Conservation (phyloP, 768 basidiomycete species). For the Tulasnella sp. region DNA sequence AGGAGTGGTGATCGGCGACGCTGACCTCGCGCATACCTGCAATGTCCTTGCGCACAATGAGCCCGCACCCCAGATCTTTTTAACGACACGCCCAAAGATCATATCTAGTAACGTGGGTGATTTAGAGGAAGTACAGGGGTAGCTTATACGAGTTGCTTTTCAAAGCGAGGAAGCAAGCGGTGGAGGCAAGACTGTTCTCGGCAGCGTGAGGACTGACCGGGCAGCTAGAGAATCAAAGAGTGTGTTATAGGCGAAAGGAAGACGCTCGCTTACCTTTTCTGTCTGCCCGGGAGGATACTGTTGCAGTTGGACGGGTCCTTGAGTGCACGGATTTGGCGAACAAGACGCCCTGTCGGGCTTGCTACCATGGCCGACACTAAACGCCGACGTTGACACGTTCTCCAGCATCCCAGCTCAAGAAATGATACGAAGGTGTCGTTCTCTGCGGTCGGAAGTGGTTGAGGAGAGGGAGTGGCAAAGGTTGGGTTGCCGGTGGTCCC, state of each 20-base stretch:
- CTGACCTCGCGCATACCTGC: neutral
- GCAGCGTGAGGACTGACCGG: no score
- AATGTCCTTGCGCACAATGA: neutral
- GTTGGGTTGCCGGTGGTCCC: conserved; percentile 7
- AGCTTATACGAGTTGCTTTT: neutral
- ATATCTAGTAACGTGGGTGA: neutral
- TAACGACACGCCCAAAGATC: no score
- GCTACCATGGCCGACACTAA: neutral
- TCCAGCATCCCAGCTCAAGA: neutral
- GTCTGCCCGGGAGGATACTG: neutral
- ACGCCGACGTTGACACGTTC: neutral
- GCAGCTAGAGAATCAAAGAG: neutral
- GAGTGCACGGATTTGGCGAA: neutral
- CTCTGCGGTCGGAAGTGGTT: neutral
- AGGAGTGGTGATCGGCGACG: neutral
- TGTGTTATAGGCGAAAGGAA: no score
- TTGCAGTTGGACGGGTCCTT: neutral
- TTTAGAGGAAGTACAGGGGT: neutral
- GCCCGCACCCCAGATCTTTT: no score
- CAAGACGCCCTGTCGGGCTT: neutral
- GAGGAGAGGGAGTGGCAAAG: neutral
- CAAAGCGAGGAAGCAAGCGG: neutral
- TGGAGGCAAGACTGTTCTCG: no score
- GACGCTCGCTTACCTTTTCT: neutral
- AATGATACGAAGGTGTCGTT: no score